These are phyloP conservation scores for Nemania bipapillata DNA, from an alignment of 2,329 filamentous ascomycete species.

Conservation along the genomic window DNA sequence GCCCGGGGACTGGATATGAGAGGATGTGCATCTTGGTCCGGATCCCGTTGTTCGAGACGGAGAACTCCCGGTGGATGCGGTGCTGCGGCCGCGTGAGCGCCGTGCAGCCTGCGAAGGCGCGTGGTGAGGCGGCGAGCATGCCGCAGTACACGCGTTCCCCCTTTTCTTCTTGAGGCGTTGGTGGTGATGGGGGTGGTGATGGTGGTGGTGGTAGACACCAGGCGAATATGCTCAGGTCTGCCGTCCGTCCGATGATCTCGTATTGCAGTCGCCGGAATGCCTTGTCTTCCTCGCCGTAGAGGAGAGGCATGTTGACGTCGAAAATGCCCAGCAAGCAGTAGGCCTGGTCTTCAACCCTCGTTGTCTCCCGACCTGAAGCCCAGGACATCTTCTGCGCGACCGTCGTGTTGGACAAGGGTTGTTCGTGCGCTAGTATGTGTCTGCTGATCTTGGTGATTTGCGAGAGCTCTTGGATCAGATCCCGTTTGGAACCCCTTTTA, in stretches of 20 bases:
- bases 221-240: conserved; percentile 25
- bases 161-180: neutral
- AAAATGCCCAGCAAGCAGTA: conserved; percentile 28
- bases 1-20: conserved; percentile 50
- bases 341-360: conserved; percentile 24
- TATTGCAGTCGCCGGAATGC: conserved; percentile 22
- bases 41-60: conserved; percentile 19
- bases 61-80: conserved; percentile 20
- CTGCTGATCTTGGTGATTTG: conserved; percentile 18
- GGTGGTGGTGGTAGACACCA: conserved; percentile 7
- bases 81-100: neutral
- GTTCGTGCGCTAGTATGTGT: conserved; percentile 5
- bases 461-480: conserved; percentile 16
- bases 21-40: conserved; percentile 14
- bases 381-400: conserved; percentile 29
- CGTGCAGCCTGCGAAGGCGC: conserved; percentile 10
- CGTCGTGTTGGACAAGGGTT: neutral
- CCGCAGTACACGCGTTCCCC: conserved; percentile 15
- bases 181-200: neutral
- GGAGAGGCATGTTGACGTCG: conserved; percentile 29
- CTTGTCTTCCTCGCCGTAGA: conserved; percentile 27
- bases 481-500: conserved; percentile 5
- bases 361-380: conserved; percentile 21
- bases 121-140: conserved; percentile 12
- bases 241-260: conserved; percentile 23